A percentile compares a stretch with the other conserved stretches of the same genome.
Conservation (phyloP, 2,329 filamentous ascomycete species). For the Colletotrichum somersetense region DNA sequence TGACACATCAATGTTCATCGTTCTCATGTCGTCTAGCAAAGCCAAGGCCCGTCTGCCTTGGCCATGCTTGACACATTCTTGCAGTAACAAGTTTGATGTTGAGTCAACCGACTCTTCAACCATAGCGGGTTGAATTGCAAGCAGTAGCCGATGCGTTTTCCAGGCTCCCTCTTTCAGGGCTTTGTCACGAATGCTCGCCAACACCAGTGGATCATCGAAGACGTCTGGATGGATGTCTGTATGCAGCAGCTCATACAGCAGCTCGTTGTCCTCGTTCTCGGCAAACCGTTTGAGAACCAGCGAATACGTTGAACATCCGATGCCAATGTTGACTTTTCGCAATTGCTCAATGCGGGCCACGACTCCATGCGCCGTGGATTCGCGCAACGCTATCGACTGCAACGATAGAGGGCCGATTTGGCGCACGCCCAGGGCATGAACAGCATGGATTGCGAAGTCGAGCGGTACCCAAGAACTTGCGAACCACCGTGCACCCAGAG, state of each 20-base stretch:
- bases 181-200: conserved; percentile 54
- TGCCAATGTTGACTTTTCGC: conserved; percentile 70
- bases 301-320: conserved; percentile 74
- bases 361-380: conserved; percentile 68
- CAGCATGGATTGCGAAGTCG: conserved; percentile 77
- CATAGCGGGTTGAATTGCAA: conserved; percentile 56
- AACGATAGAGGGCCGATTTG: conserved; percentile 81
- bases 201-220: conserved; percentile 61
- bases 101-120: conserved; percentile 47
- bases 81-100: conserved; percentile 52
- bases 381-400: conserved; percentile 80
- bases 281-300: conserved; percentile 75
- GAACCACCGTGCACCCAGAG: conserved; percentile 83
- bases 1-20: conserved; percentile 49
- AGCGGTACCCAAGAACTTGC: conserved; percentile 78
- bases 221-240: conserved; percentile 69
- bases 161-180: conserved; percentile 55
- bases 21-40: conserved; percentile 55
- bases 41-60: conserved; percentile 47
- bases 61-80: conserved; percentile 47
- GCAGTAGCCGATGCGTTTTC: conserved; percentile 58
- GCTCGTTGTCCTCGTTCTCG: conserved; percentile 62
- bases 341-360: conserved; percentile 71
- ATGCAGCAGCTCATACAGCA: conserved; percentile 60
- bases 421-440: conserved; percentile 78